Base-by-base conservation (phyloP, 1,139 yeast genomes). In the Yamadazyma jaroonii region DNA sequence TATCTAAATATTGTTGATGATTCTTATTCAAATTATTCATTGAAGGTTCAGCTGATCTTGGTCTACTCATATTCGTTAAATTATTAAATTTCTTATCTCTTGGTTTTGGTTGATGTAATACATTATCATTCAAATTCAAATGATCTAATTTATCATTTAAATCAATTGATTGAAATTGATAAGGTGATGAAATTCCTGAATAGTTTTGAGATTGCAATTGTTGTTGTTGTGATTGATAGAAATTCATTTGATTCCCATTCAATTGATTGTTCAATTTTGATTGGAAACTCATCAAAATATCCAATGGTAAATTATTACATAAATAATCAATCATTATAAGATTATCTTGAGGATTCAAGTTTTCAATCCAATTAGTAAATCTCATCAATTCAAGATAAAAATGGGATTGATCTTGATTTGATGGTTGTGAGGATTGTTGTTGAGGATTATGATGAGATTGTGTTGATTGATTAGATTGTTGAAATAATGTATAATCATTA, bases 321-420 rank as follows among this genome's bases (percentile, higher is more conserved):
- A 45, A 77, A 48, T 79, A 72, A 47, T 82, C 87, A 53, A 81
- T 67, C 56, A 80, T 75, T 23, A 79, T 64, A 41, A 74, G 64
- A 48, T 72, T 80, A 49, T 83, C 86, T 38, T 72, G 75, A 9
- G 76, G 68, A 39, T 64, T 72, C 54, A 83, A 66, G 47, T 67
- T 68, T 45, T 73, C 74, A 49, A 82, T 65, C 89, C 89, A 83
- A 47, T 65, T 66, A 46, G 77, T 72, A 47, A 79, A 72, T 39
- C 73, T 70, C 39, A 74, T 64, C 52, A 83, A 57, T 43, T 71
- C 75, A 56, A 53, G 64, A 47, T 62, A 66, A 43, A 67, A 68
- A 48, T 59, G 53, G 41, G 50, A 27, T 36, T 48, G 37, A 22
- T 14, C 34, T 12, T 15, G 24, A 15, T 15, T 12, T n/a, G 27